phyloP scores from a whole-genome alignment of 2,329 filamentous ascomycete genomes.

The Microcyclosporella mali region DNA sequence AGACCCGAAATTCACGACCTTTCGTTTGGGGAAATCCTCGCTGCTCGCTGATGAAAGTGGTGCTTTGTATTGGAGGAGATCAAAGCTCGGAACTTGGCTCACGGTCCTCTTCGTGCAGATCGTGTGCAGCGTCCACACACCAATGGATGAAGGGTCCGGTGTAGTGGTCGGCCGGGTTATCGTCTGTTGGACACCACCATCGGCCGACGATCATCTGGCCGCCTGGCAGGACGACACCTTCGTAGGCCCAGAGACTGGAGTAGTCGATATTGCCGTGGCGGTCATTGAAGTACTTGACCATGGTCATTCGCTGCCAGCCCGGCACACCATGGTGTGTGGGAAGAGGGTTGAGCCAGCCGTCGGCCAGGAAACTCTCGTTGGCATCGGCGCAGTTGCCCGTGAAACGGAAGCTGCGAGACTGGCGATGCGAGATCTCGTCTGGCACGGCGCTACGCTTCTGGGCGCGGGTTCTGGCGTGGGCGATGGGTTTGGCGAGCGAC shows the following conservation, averaged over 20 bases:
- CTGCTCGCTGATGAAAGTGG: too few relatives aligned
- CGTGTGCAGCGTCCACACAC: conserved; percentile 17
- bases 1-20: too few relatives aligned
- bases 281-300: conserved; percentile 47
- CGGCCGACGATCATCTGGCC: conserved; percentile 43
- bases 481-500: conserved; percentile 26
- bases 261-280: conserved; percentile 23
- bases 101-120: not conserved
- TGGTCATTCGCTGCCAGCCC: conserved; percentile 50
- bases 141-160: conserved; percentile 41
- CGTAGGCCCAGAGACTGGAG: conserved; percentile 43
- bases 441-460: conserved; percentile 20
- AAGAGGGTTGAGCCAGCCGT: conserved; percentile 47
- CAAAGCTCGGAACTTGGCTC: not conserved
- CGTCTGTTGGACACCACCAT: conserved; percentile 40
- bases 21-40: too few relatives aligned
- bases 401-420: conserved; percentile 29
- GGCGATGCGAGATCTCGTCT: conserved; percentile 1
- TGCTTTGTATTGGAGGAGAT: too few relatives aligned
- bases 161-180: conserved; percentile 26
- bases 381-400: conserved; percentile 36
- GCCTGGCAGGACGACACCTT: conserved; percentile 45
- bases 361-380: conserved; percentile 28
- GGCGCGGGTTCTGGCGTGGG: conserved; percentile 27
- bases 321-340: conserved; percentile 44